phyloP scores from a whole-genome alignment of 2,329 filamentous ascomycete genomes.

The Colletotrichum spinosum region DNA sequence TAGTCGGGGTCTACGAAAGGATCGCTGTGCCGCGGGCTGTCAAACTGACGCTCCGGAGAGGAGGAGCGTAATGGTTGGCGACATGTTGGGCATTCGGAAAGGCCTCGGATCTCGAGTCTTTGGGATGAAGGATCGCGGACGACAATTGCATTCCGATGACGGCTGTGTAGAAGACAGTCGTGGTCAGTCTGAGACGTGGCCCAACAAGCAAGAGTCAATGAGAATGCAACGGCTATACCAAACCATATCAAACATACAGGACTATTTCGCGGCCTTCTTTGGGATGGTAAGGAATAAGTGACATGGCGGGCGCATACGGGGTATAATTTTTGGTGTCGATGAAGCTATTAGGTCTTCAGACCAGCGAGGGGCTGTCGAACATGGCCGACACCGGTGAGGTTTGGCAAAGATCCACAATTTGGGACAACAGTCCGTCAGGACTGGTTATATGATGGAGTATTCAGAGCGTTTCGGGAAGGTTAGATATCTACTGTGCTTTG shows the following conservation, averaged over 20 bases:
- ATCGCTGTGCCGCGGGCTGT: slow-evolving; percentile 59
- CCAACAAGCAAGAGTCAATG: neutral
- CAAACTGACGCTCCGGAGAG: slow-evolving; percentile 64
- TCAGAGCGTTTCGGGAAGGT: too few relatives aligned
- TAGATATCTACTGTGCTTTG: too few relatives aligned
- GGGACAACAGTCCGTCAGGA: too few relatives aligned
- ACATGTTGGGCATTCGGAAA: slow-evolving; percentile 91
- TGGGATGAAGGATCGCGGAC: slow-evolving; percentile 88
- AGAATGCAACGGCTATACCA: neutral
- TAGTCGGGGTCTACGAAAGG: slow-evolving; percentile 92
- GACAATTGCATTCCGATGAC: slow-evolving; percentile 92
- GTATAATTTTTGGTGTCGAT: neutral
- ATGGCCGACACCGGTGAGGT: neutral
- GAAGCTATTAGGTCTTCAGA: slow-evolving; percentile 24
- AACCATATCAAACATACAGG: slow-evolving; percentile 68
- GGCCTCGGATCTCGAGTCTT: slow-evolving; percentile 82
- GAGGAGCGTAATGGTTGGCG: slow-evolving; percentile 73
- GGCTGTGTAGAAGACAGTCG: slow-evolving; percentile 63
- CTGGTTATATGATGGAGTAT: too few relatives aligned
- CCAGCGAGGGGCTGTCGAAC: slow-evolving; percentile 6
- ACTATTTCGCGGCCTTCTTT: slow-evolving; percentile 83
- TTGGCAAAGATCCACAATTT: too few relatives aligned
- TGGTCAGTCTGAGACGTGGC: neutral
- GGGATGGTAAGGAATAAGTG: slow-evolving; percentile 80
- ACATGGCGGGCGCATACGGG: slow-evolving; percentile 54